Base-by-base conservation (phyloP, 1,139 yeast species). In the Hansenula lynferdii region DNA sequence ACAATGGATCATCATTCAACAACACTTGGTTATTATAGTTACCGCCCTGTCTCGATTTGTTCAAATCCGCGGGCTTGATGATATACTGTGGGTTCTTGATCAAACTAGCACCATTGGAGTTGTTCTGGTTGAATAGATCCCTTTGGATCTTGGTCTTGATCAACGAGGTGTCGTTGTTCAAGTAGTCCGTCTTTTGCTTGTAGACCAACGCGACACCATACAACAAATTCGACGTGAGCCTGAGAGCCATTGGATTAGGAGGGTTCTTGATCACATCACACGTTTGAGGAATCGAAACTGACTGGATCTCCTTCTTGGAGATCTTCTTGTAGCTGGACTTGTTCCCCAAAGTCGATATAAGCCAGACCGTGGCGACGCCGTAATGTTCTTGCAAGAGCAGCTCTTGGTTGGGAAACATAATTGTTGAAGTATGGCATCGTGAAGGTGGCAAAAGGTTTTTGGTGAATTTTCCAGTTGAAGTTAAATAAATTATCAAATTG, bases 191-290 rank as follows among this genome's bases (percentile, higher is more conserved):
- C 50, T 79, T 75, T 31, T 72, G 70, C 41, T 65, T 70, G 54
- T 75, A 78, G 24, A 76, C 67, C 29, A 80, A 52, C 0, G 82
- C 65, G 2, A 79, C 67, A 0, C 89, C 89, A 47, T 73, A 70
- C 43, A 81, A 56, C 19, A 81, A 56, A 40, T 62, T 72, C 0
- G 85, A 75, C 0, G 72, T 62, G 21, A 69, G 61, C 26, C 81
- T 56, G 21, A 79, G 62, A 2, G 70, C 62, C 18, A 62, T 48
- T 1, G 62, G 56, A 2, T 53, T 41, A 3, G 53, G 45, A 2
- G 63, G 54, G 3, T 50, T 40, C 7, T 58, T 51, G 31, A 74
- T 58, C 6, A 58, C 58, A 1, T 48, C 44, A 47, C 82, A 75
- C 0, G 71, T 62, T 8, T 60, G 53, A 0, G 80, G 79, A 21